phyloP scores from a whole-genome alignment of 1,139 yeast species.

The Geotrichum restrictum region DNA sequence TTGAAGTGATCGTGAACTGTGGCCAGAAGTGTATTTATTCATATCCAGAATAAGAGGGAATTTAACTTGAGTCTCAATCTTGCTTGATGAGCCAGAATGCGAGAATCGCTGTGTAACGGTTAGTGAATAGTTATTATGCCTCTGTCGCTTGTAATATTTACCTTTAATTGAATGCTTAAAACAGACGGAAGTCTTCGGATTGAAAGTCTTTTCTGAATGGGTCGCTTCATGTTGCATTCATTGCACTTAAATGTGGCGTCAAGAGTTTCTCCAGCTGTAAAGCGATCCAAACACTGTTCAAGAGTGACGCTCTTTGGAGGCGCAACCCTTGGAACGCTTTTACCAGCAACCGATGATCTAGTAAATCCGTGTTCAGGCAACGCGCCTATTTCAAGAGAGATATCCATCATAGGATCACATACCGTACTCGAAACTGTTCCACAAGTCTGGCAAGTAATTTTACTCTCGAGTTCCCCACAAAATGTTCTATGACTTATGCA shows the following conservation, averaged over 20 bases:
- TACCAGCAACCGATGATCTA: constrained; percentile 7
- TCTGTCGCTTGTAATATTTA: background rate
- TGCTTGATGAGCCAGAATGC: constrained; percentile 66
- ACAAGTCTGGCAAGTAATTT: constrained; percentile 72
- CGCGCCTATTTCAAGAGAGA: constrained; percentile 59
- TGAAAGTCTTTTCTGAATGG: constrained; percentile 67
- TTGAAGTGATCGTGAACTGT: constrained; percentile 36
- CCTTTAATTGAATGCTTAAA: constrained; percentile 73
- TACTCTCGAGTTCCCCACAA: constrained; percentile 68
- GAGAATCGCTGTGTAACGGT: constrained; percentile 52
- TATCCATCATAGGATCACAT: constrained; percentile 83
- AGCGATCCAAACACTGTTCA: constrained; percentile 66
- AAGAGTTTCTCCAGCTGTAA: constrained; percentile 70
- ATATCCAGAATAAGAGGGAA: constrained; percentile 72
- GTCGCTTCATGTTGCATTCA: constrained; percentile 56
- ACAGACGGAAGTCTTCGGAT: constrained; percentile 71
- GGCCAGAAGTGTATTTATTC: constrained; percentile 51
- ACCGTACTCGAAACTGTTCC: constrained; percentile 56
- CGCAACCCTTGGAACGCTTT: background rate
- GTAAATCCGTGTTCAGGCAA: background rate
- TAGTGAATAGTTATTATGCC: constrained; percentile 4
- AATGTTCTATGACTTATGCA: constrained; percentile 82
- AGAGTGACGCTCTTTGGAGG: constrained; percentile 33
- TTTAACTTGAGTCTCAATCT: constrained; percentile 68
- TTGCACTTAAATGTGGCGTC: constrained; percentile 72